Base-by-base conservation (phyloP, 768 basidiomycete genomes). In the Infundibulicybe gibba region DNA sequence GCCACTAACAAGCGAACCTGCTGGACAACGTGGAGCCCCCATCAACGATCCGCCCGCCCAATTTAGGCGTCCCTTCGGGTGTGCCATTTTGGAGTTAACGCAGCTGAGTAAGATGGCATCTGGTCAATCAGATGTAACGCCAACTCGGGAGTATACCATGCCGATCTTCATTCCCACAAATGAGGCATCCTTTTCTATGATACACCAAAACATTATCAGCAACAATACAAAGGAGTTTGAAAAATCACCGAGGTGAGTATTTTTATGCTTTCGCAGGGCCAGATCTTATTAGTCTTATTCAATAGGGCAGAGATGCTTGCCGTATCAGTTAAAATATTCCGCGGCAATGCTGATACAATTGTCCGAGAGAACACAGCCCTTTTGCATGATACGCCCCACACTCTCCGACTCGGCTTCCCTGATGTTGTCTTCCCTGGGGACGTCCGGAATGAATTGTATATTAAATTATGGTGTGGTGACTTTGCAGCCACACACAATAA, bases 401-500 rank as follows among this genome's bases (percentile, higher is more conserved):
- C 93, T 2, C 69, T 87, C 11, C 87, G 92, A 3, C 81, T 98
- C 31, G 93, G 93, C 25, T 98, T 98, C 61, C 90, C 95, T 0
- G 95, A 98, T 54, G 94, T 97, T 6, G 94, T 95, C 8, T 94
- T 94, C 60, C 94, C 94, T 3, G 90, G 89, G 6, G 87, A 90
- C 51, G 68, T 81, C n/a, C 83, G 95, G 13, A 97, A 98, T 58
- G 95, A 98, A 53, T 75, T 97, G 11, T 98, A 97, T 64, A 79
- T 97, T 70, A 97, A 97, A 63, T 77, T 98, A 0, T 97, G 94
- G 94, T 87, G 84, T 46, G 95, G 91, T 33, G 88, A 93, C 52
- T 98, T 98, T 60, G 67, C 75, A 2, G 67, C 79, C 0, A 71
- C 78, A 3, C 76, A 79, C 49, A 65, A 63, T 35, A 66, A 68